Evolutionary conservation across 495 filamentous ascomycete genomes (phyloP).

Genomic region (Venustampulla echinocandica): DNA sequence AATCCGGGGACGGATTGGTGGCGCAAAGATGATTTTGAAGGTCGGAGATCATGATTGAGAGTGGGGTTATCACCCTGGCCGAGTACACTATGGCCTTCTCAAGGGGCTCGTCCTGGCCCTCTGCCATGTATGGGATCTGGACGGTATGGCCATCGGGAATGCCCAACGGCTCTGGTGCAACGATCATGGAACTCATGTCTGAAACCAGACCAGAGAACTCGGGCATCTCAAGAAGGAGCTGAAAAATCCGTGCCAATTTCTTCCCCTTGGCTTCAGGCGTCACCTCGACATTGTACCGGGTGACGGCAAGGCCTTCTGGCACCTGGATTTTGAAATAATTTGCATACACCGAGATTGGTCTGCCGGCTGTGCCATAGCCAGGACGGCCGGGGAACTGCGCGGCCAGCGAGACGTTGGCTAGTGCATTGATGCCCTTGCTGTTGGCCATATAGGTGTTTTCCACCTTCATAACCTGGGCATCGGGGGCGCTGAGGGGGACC

Average conservation of each 20-base stretch:
- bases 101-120: constrained; percentile 26
- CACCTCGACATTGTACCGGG: constrained; percentile 37
- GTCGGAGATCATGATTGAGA: constrained; percentile 37
- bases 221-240: constrained; percentile 37
- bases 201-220: constrained; percentile 37
- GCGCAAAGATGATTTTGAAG: constrained; percentile 47
- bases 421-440: constrained; percentile 1
- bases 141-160: constrained; percentile 18
- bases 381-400: constrained; percentile 32
- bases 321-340: constrained; percentile 42
- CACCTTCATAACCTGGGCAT: constrained; percentile 5
- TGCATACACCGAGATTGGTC: constrained; percentile 36
- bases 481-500: not conserved
- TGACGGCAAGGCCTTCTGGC: constrained; percentile 27
- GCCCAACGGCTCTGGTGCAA: constrained; percentile 29
- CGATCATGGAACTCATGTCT: constrained; percentile 40
- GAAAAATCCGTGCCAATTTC: constrained; percentile 39
- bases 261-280: constrained; percentile 28
- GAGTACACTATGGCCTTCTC: constrained; percentile 31
- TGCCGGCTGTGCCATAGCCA: constrained; percentile 41
- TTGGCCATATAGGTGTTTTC: constrained; percentile 17
- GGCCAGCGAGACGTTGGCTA: constrained; percentile 9
- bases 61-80: constrained; percentile 31
- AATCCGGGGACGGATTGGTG: constrained; percentile 30
- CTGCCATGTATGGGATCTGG: constrained; percentile 26